Evolutionary conservation across 2,329 filamentous ascomycete genomes (phyloP).

Genomic region (Phaeosphaeriaceae sp.): DNA sequence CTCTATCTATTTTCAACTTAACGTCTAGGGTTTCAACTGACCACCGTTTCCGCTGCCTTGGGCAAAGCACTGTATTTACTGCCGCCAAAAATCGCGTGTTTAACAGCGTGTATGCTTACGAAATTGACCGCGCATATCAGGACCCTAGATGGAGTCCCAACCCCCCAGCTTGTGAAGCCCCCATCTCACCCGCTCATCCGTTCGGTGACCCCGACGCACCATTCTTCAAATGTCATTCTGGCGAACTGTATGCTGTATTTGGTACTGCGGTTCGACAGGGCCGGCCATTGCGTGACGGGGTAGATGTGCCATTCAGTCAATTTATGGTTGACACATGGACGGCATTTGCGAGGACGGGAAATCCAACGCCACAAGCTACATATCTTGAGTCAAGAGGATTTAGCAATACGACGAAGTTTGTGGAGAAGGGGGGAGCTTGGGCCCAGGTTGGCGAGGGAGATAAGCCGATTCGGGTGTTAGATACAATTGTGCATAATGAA

Average conservation of each 20-base stretch:
- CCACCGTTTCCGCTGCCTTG: conserved; percentile 39
- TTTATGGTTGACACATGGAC: conserved; percentile 42
- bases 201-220: conserved; percentile 31
- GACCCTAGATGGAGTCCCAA: conserved; percentile 36
- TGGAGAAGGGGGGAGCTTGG: conserved; percentile 22
- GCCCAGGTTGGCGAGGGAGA: conserved; percentile 13
- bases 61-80: conserved; percentile 34
- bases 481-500: conserved; percentile 25
- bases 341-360: conserved; percentile 37
- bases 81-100: conserved; percentile 33
- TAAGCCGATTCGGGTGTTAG: conserved; percentile 29
- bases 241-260: conserved; percentile 41
- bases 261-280: conserved; percentile 46
- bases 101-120: conserved; percentile 33
- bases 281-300: conserved; percentile 30
- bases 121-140: conserved; percentile 43
- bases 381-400: conserved; percentile 38
- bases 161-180: conserved; percentile 44
- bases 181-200: conserved; percentile 27
- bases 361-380: conserved; percentile 28
- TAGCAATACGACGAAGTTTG: conserved; percentile 24
- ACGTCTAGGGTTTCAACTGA: conserved; percentile 41
- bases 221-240: conserved; percentile 39
- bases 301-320: conserved; percentile 41
- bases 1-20: conserved; percentile 39